These are phyloP conservation scores for Colletotrichum neosansevieriae DNA, from an alignment of 2,329 filamentous ascomycete species.

Conservation along the genomic window DNA sequence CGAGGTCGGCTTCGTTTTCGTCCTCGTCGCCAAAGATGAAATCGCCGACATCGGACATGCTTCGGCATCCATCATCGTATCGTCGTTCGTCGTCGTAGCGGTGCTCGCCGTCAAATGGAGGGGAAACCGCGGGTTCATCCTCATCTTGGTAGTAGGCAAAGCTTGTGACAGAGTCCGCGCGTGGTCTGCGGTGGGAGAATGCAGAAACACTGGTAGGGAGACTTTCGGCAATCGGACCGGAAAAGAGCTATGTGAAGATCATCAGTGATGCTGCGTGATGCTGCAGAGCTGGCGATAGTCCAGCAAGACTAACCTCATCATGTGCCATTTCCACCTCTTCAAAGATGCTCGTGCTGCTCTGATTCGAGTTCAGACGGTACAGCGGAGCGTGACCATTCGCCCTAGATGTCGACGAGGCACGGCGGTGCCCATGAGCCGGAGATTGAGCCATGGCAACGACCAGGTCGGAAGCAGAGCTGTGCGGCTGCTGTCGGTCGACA, in stretches of 20 bases:
- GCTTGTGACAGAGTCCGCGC: slow-evolving; percentile 87
- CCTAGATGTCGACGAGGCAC: slow-evolving; percentile 28
- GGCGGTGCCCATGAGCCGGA: slow-evolving; percentile 16
- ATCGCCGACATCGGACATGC: slow-evolving; percentile 55
- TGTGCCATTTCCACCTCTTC: slow-evolving; percentile 99
- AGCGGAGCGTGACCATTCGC: slow-evolving; percentile 49
- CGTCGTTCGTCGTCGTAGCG: slow-evolving; percentile 46
- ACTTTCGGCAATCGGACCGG: slow-evolving; percentile 93
- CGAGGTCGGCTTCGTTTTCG: slow-evolving; percentile 53
- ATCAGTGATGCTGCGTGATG: slow-evolving; percentile 2
- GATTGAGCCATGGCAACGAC: slow-evolving; percentile 22
- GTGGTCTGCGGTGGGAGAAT: slow-evolving; percentile 84
- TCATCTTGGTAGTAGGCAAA: slow-evolving; percentile 87
- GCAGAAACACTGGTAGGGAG: slow-evolving; percentile 94
- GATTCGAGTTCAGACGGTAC: slow-evolving; percentile 77
- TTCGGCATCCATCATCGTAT: slow-evolving; percentile 46
- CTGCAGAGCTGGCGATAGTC: neutral
- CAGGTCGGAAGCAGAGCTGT: neutral
- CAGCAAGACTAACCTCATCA: slow-evolving; percentile 75
- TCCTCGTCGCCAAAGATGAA: slow-evolving; percentile 54
- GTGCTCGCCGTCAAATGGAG: slow-evolving; percentile 45
- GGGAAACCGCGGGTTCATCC: slow-evolving; percentile 53
- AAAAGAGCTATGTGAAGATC: slow-evolving; percentile 71
- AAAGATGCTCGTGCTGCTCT: slow-evolving; percentile 83
- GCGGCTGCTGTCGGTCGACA: neutral